Evolutionary conservation across 805 yeast species (phyloP), one percentile per base, ranked within the genome.

Genomic region (Saccharomycopsis babjevae): DNA sequence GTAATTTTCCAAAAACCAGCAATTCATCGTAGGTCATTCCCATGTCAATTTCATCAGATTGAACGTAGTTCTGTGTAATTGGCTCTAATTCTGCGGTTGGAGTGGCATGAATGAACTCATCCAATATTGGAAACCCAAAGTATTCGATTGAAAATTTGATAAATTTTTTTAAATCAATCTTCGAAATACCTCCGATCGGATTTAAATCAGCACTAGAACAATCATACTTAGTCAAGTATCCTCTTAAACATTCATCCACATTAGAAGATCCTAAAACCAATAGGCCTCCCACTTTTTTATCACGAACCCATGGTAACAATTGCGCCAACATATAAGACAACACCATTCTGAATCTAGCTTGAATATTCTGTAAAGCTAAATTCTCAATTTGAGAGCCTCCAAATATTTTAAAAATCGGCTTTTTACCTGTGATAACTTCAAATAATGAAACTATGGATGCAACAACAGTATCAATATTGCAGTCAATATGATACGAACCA

Each of bases 71-170:
- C 65, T 87, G 85, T 0, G 99, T 94, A 59, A 90, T 93, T 40
- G 99, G 99, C 69, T 94, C 99, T 58, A 94, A 80, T 71, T 94
- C 99, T 0, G 99, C 99, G 0, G 99, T 93, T 36, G 99, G 99
- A 0, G 94, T 87, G 0, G 99, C 99, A 66, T 81, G 83, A 56
- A 94, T 76, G 71, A 96, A 94, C 8, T 84, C 87, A 54, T 79
- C 74, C 65, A 94, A 76, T 25, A 94, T 80, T 3, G 97, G 97
- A 69, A 93, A 70, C 0, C 88, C 79, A 70, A 87, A 93, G 59
- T 81, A 77, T 6, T 68, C 71, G 38, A 83, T 78, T 0, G 97
- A 90, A 82, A 90, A 94, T 1, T 78, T 82, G 58, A 94, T 94
- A 68, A 96, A 94, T 58, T 81, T 78, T 70, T 89, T 91, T 70